Evolutionary conservation across 78 protist genomes (phyloP).

Genomic region (slime mould (Dictyostelium discoideum)): DNA sequence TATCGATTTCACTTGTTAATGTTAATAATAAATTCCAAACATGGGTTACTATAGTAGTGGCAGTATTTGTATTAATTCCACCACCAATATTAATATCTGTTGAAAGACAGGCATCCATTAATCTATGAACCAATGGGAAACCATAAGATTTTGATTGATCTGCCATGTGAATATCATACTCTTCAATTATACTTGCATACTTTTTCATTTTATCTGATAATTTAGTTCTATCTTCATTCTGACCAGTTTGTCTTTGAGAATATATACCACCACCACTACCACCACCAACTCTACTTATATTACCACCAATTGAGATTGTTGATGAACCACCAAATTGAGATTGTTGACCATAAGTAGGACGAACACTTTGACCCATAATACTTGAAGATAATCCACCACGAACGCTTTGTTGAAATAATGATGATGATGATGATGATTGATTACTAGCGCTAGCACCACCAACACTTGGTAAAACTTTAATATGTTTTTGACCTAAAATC

Average conservation of each 20-base stretch:
- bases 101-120: conserved; percentile 30
- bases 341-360: background rate
- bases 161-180: conserved; percentile 15
- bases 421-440: too few relatives aligned
- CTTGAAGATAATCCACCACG: background rate
- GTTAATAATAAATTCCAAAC: conserved; percentile 16
- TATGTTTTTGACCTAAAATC: conserved; percentile 46
- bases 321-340: conserved; percentile 6
- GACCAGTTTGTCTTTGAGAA: background rate
- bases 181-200: conserved; percentile 36
- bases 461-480: background rate
- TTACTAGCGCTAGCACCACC: too few relatives aligned
- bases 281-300: background rate
- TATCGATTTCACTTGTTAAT: background rate
- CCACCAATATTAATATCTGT: background rate
- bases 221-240: conserved; percentile 18
- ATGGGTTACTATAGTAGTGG: background rate
- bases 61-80: background rate
- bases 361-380: background rate
- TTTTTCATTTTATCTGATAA: conserved; percentile 54
- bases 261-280: background rate
- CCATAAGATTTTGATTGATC: background rate
- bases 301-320: background rate
- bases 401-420: background rate
- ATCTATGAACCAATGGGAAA: conserved; percentile 13